Evolutionary conservation across 768 basidiomycete genomes (phyloP).

Genomic region (Neoboletus subvelutipes): DNA sequence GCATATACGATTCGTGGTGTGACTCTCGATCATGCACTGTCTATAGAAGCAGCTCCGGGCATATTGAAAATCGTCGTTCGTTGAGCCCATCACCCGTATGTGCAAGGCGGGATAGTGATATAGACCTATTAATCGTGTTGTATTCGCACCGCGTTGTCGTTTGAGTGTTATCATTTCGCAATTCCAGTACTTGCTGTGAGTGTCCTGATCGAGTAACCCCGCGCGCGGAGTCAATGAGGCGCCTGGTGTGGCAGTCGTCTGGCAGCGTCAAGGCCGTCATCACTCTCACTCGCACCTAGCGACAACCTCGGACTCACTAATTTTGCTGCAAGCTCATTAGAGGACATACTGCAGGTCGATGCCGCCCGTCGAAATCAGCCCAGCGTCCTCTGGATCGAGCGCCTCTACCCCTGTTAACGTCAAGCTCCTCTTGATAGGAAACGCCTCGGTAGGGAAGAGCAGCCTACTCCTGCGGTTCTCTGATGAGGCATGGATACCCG

Average conservation of each 20-base stretch:
- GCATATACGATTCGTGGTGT: neutral
- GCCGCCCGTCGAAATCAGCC: slow-evolving; percentile 20
- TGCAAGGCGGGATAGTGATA: too few relatives aligned
- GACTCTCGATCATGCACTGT: neutral
- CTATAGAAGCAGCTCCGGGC: neutral
- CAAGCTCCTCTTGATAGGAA: slow-evolving; percentile 83
- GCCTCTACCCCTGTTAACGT: slow-evolving; percentile 52
- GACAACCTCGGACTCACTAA: neutral
- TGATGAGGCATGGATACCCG: slow-evolving; percentile 91
- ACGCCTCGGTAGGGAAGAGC: slow-evolving; percentile 91
- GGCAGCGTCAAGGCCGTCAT: slow-evolving; percentile 1
- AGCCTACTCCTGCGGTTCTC: slow-evolving; percentile 92
- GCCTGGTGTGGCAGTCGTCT: neutral
- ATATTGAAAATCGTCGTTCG: neutral
- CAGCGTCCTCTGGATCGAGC: slow-evolving; percentile 28
- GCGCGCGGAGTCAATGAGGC: slow-evolving; percentile 24
- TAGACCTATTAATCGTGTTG: too few relatives aligned
- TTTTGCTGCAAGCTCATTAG: neutral
- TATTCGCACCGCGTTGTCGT: slow-evolving; percentile 2
- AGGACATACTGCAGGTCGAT: slow-evolving; percentile 7
- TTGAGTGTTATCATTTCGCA: neutral
- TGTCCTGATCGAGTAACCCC: slow-evolving; percentile 21
- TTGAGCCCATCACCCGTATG: neutral
- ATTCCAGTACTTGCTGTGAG: neutral
- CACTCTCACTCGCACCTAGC: neutral